A percentile compares a stretch with the other conserved stretches of the same genome.
These are phyloP conservation scores for Stentor coeruleus DNA, from an alignment of 73 alveolate species.

Conservation along the genomic window DNA sequence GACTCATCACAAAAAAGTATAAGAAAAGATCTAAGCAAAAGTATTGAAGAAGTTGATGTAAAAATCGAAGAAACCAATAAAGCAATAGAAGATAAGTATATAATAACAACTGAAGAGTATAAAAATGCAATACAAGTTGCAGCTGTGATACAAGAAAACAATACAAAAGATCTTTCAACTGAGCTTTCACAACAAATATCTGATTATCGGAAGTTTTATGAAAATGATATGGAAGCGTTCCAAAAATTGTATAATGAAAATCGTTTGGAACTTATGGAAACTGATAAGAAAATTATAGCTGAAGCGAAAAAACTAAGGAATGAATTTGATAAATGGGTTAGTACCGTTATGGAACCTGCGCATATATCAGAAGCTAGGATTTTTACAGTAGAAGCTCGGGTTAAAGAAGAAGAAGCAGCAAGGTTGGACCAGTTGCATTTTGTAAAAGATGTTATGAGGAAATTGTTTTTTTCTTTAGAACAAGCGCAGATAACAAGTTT, in stretches of 20 bases:
- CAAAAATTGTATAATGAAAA: background rate
- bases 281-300: background rate
- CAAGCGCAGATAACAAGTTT: slow-evolving; percentile 11
- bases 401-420: slow-evolving; percentile 21
- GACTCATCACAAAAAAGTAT: background rate
- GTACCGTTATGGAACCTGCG: slow-evolving; percentile 22
- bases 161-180: background rate
- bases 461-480: slow-evolving; percentile 10
- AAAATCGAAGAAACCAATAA: background rate
- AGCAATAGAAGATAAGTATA: background rate
- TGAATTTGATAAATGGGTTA: slow-evolving; percentile 17
- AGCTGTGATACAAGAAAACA: background rate
- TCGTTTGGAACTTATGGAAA: background rate
- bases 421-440: slow-evolving; percentile 15
- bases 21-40: too few species aligned
- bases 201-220: slow-evolving; percentile 9
- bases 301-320: background rate
- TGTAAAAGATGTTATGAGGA: background rate
- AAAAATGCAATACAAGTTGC: background rate
- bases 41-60: background rate
- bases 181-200: background rate
- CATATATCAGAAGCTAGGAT: slow-evolving; percentile 20
- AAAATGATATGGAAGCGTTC: background rate
- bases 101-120: background rate
- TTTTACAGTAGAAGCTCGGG: slow-evolving; percentile 21